Base-by-base conservation (phyloP, 306 rosid species). In the Arachis hypogaea region DNA sequence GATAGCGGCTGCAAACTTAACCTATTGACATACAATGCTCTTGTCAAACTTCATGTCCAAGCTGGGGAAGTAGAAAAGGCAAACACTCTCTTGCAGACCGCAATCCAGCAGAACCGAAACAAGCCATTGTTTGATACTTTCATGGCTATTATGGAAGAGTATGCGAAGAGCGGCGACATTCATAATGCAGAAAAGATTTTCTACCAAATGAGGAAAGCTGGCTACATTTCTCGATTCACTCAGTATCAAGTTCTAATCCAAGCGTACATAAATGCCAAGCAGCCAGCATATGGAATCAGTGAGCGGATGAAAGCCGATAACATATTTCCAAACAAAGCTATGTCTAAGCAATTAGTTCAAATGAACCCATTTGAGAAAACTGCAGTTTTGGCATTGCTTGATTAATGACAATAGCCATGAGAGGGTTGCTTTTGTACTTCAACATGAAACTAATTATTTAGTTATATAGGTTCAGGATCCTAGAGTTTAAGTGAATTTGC, bases 301-400 rank as follows among this genome's bases (percentile, higher is more conserved):
- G 96, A 92, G 75, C 78, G 96, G 81, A 80, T 92, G 90, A 88
- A 85, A 78, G 92, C 93, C 9, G 96, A 89, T 71, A 83, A 88
- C 60, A 0, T 92, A 46, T 80, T 88, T 77, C 97, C 96, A 51
- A 89, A 84, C 77, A 83, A 61, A 66, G 49, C 14, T 30, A 47
- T 89, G 82, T 62, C 79, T 14, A 58, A 1, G 29, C 81, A 80
- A 69, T 62, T 92, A 73, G 63, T 18, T 64, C 86, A 43, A 63
- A 60, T 82, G 11, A 88, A 92, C 65, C 77, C 93, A 9, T 89
- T 89, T 65, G 86, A 63, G 84, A 89, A 82, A 75, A 80, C 87
- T 44, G 77, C 89, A 33, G 80, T 72, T 51, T 89, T 87, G 0
- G 90, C 89, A 59, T 82, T 92, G 80, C 86, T 92, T 78, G 97